Conservation (phyloP, 1,284 basidiomycete species). For the Rugiboletus extremiorientalis region DNA sequence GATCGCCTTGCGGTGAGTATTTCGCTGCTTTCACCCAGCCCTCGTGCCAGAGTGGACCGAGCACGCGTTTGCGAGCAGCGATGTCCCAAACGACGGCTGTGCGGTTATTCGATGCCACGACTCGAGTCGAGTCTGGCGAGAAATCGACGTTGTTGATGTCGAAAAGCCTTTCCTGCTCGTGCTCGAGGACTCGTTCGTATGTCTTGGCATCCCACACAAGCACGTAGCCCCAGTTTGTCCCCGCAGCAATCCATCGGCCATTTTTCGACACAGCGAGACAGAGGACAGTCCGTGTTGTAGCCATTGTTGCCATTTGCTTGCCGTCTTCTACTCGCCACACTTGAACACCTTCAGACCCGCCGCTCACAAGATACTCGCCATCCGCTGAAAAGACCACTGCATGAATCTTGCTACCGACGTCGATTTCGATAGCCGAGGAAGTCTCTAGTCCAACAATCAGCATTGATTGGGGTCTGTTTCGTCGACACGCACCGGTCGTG, state of each 20-base stretch:
- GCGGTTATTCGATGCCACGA: not conserved
- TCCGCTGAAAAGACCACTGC: not conserved
- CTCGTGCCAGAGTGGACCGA: not conserved
- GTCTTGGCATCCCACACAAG: not conserved
- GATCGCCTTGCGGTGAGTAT: not conserved
- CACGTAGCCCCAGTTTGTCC: not conserved
- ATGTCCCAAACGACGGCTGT: constrained; percentile 1
- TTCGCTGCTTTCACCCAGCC: not conserved
- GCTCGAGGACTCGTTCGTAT: not conserved
- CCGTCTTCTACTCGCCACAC: constrained; percentile 4
- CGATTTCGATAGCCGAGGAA: not conserved
- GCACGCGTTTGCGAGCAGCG: fast-evolving
- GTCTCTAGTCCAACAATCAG: not conserved
- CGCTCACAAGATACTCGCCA: not conserved
- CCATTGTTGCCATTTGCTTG: not conserved
- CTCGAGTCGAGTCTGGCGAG: constrained; percentile 8
- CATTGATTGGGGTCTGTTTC: not conserved
- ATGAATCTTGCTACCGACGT: not conserved
- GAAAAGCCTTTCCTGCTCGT: not conserved
- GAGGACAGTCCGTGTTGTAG: not conserved
- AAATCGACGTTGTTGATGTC: not conserved
- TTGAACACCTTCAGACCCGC: not conserved
- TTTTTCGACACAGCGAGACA: constrained; percentile 5
- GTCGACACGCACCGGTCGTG: not conserved
- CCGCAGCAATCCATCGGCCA: constrained; percentile 8